Conservation (phyloP, 208 protist species). For the Crithidia bombi region DNA sequence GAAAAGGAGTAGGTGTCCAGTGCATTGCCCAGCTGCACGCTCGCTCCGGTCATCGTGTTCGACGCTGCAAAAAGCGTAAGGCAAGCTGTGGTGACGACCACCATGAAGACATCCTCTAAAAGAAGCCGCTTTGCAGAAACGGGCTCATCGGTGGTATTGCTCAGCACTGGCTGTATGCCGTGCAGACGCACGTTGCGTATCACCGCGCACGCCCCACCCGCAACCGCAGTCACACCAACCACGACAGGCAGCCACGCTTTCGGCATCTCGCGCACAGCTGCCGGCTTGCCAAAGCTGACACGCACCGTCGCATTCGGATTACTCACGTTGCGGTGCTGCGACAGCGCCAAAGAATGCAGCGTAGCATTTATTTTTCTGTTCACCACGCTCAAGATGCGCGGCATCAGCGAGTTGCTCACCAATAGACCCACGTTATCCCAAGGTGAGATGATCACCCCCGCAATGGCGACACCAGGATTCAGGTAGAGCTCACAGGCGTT, state of each 20-base stretch:
- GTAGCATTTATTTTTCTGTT: conserved; percentile 10
- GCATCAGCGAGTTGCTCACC: not conserved
- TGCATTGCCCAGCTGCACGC: conserved; percentile 45
- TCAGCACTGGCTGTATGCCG: conserved; percentile 20
- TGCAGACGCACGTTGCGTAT: conserved; percentile 25
- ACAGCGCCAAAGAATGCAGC: not conserved
- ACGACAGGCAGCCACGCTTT: conserved; percentile 1
- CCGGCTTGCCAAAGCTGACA: conserved; percentile 19
- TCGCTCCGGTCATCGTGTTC: conserved; percentile 62
- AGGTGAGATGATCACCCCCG: not conserved
- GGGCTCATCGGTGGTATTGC: conserved; percentile 11
- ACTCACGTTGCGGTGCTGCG: not conserved
- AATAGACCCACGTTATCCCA: not conserved
- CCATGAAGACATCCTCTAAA: conserved; percentile 51
- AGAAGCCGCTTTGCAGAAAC: conserved; percentile 38
- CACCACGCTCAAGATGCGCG: not conserved
- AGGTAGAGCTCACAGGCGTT: conserved; percentile 28
- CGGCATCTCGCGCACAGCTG: conserved; percentile 5
- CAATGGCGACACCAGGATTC: conserved; percentile 12
- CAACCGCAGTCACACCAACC: conserved; percentile 1
- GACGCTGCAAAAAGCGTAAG: conserved; percentile 50
- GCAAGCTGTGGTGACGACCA: conserved; percentile 28
- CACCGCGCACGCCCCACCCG: conserved; percentile 13
- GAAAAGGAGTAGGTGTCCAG: conserved; percentile 81
- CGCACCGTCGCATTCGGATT: not conserved